phyloP scores from a whole-genome alignment of 257 asterid genomes.

The Prunella vulgaris region DNA sequence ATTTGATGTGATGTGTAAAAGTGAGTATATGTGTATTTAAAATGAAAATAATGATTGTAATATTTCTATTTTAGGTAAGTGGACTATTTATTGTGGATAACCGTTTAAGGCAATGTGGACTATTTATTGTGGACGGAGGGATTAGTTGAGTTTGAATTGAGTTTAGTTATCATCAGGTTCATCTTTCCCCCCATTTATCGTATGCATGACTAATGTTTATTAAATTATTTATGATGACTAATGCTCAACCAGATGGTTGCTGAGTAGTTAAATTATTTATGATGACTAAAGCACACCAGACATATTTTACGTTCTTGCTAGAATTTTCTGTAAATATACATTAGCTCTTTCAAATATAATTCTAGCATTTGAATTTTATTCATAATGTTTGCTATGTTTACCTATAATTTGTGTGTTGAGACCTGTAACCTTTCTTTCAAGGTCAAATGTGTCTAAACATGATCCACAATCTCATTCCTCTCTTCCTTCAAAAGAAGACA shows the following conservation, averaged over 20 bases:
- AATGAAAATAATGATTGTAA: no score
- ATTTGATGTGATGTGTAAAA: no score
- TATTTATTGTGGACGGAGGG: no score
- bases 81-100: no score
- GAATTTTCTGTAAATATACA: neutral
- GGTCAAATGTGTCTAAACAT: conserved; percentile 51
- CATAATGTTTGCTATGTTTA: neutral
- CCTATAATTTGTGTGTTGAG: conserved; percentile 9
- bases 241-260: conserved; percentile 34
- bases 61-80: no score
- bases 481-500: conserved; percentile 53
- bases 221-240: no score
- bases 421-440: neutral
- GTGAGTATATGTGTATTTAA: no score
- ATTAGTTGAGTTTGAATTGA: neutral
- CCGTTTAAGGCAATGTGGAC: no score
- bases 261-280: conserved; percentile 10
- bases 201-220: no score
- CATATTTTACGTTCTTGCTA: conserved; percentile 20
- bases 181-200: no score
- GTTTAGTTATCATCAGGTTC: neutral
- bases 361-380: neutral
- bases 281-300: conserved; percentile 6
- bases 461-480: conserved; percentile 49
- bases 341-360: neutral